Evolutionary conservation across 768 basidiomycete genomes (phyloP).

Genomic region (Termitomyces sp.): DNA sequence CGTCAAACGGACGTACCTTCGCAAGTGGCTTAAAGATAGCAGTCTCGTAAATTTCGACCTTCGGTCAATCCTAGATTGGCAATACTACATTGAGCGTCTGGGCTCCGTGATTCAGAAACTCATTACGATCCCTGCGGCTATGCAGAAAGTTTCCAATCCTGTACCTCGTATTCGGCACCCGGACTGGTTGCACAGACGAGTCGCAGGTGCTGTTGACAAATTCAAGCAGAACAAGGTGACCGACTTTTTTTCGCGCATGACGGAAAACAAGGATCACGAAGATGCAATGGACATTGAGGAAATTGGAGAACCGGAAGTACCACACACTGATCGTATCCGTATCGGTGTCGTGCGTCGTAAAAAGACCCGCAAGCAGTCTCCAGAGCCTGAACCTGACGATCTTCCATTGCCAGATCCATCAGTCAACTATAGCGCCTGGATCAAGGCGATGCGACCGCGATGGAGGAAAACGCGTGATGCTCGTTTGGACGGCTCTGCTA

Average conservation of each 20-base stretch:
- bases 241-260: slow-evolving; percentile 73
- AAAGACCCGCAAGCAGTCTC: slow-evolving; percentile 33
- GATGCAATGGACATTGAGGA: slow-evolving; percentile 62
- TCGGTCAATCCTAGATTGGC: slow-evolving; percentile 94
- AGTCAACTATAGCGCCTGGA: slow-evolving; percentile 68
- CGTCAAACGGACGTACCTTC: slow-evolving; percentile 84
- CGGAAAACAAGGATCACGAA: slow-evolving; percentile 25
- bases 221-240: slow-evolving; percentile 98
- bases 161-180: slow-evolving; percentile 95
- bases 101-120: slow-evolving; percentile 98
- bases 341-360: slow-evolving; percentile 54
- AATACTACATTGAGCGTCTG: slow-evolving; percentile 95
- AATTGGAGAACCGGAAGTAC: slow-evolving; percentile 23
- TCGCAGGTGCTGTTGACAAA: slow-evolving; percentile 87
- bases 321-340: slow-evolving; percentile 28
- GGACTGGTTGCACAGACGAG: slow-evolving; percentile 92
- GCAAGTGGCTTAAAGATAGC: slow-evolving; percentile 96
- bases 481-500: slow-evolving; percentile 34
- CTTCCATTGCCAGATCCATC: slow-evolving; percentile 57
- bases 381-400: slow-evolving; percentile 35
- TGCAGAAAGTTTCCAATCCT: slow-evolving; percentile 96
- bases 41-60: slow-evolving; percentile 84
- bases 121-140: slow-evolving; percentile 97
- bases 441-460: slow-evolving; percentile 66
- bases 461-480: slow-evolving; percentile 66